Base-by-base conservation (phyloP, 2,329 filamentous ascomycete species). In the Pseudocercospora cruenta region DNA sequence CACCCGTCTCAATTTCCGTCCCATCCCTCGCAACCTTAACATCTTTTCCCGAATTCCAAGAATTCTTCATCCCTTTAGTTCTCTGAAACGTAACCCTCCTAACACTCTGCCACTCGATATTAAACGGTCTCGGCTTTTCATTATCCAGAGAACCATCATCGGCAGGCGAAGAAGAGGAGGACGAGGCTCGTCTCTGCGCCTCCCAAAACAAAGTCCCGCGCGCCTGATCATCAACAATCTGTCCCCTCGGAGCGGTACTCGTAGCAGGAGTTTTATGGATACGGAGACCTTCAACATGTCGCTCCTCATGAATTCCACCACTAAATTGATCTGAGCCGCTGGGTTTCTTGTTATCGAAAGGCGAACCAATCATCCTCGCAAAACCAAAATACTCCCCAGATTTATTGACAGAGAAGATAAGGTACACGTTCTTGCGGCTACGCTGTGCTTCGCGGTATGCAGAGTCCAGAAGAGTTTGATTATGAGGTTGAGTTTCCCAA, bases 191-290 rank as follows among this genome's bases (percentile, higher is more conserved):
- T 79, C 83, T 58, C 81, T 81, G 4, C 10, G 90, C 89, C 78
- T 98, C 94, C 94, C 94, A 98, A 74, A 97, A 98, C 45, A 97
- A 96, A 0, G 93, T 97, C 0, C 94, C 94, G 16, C 94, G 86
- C 0, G 92, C 90, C 3, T 92, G 93, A 76, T 98, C 94, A 73
- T 97, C 92, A 55, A 97, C 94, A 65, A 98, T 95, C 60, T 89
- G 88, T 22, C 94, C 94, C 73, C 86, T 89, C 0, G 94, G 94
- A 2, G 91, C 90, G 58, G 85, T 89, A 58, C 91, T 88, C 0
- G 91, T 96, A 21, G 91, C 88, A 62, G 91, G 87, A 24, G 92
- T 97, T 0, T 88, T 84, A 9, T 92, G 95, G 7, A 92, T 90
- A 74, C 91, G 90, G 1, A 93, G 89, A 3, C 36, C 60, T 55